These are phyloP conservation scores for Amphirosellinia nigrospora DNA, from an alignment of 495 filamentous ascomycete species.

Conservation along the genomic window DNA sequence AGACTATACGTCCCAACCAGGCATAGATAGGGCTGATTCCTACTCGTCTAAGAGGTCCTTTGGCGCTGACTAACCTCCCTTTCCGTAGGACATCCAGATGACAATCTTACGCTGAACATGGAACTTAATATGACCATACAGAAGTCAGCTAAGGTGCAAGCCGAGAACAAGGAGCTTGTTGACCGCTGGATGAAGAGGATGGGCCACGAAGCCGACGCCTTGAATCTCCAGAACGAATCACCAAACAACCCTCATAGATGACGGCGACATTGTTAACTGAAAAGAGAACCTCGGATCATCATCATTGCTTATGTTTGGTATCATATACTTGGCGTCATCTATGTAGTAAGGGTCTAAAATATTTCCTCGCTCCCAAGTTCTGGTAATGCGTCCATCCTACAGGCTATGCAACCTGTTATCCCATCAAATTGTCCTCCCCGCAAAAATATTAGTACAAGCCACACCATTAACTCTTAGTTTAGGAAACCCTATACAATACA, in stretches of 20 bases:
- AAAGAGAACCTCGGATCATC: slow-evolving; percentile 11
- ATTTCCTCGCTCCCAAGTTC: slow-evolving; percentile 6
- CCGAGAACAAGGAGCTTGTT: slow-evolving; percentile 88
- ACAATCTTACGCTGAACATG: slow-evolving; percentile 81
- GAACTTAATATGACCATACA: slow-evolving; percentile 87
- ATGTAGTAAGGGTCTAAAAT: slow-evolving; percentile 25
- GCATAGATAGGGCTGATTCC: background rate
- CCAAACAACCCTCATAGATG: slow-evolving; percentile 29
- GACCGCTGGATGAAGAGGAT: slow-evolving; percentile 90
- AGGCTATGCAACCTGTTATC: slow-evolving; percentile 4
- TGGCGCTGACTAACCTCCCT: background rate
- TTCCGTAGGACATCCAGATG: slow-evolving; percentile 81
- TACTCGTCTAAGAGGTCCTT: background rate
- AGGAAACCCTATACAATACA: slow-evolving; percentile 1
- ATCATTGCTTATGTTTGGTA: slow-evolving; percentile 32
- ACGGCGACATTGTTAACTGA: slow-evolving; percentile 14
- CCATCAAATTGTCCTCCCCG: slow-evolving; percentile 10
- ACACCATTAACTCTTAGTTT: background rate
- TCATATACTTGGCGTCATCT: slow-evolving; percentile 28
- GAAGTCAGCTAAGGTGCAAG: slow-evolving; percentile 66
- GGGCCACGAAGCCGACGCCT: slow-evolving; percentile 81
- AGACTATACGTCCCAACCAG: slow-evolving; percentile 23
- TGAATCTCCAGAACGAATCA: slow-evolving; percentile 70
- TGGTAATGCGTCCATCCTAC: slow-evolving; percentile 4
- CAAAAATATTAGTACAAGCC: slow-evolving; percentile 18